phyloP scores from a whole-genome alignment of 495 filamentous ascomycete species.

The Aspergillus campestris region DNA sequence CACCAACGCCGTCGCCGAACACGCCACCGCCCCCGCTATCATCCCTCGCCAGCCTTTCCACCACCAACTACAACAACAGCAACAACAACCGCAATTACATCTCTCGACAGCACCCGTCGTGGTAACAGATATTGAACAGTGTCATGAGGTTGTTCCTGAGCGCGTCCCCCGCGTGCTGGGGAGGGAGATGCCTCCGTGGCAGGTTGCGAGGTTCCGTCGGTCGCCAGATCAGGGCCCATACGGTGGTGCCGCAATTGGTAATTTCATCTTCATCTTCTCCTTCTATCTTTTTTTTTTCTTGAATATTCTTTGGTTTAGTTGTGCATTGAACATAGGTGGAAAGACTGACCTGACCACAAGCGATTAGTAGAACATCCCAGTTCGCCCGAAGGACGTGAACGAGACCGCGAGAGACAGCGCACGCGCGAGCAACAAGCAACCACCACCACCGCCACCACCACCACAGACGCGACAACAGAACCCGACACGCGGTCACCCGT shows the following conservation, averaged over 20 bases:
- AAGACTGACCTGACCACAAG: constrained; percentile 53
- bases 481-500: constrained; percentile 47
- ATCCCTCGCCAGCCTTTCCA: constrained; percentile 4
- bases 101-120: constrained; percentile 1
- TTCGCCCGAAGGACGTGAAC: constrained; percentile 36
- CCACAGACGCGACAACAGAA: constrained; percentile 4
- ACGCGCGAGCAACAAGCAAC: constrained; percentile 21
- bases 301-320: no score
- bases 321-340: not conserved
- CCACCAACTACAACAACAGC: constrained; percentile 6
- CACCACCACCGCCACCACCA: not conserved
- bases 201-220: constrained; percentile 12
- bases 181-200: constrained; percentile 32
- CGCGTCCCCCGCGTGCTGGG: constrained; percentile 37
- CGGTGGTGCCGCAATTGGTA: constrained; percentile 28
- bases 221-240: constrained; percentile 20
- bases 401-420: constrained; percentile 28
- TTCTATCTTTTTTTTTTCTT: not conserved
- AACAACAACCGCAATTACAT: not conserved
- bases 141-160: constrained; percentile 18
- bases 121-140: constrained; percentile 32
- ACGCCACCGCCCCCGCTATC: constrained; percentile 17
- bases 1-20: constrained; percentile 20
- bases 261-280: constrained; percentile 2
- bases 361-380: constrained; percentile 54